Base-by-base conservation (phyloP, 2,329 filamentous ascomycete species). In the Intubia oerlemansii region DNA sequence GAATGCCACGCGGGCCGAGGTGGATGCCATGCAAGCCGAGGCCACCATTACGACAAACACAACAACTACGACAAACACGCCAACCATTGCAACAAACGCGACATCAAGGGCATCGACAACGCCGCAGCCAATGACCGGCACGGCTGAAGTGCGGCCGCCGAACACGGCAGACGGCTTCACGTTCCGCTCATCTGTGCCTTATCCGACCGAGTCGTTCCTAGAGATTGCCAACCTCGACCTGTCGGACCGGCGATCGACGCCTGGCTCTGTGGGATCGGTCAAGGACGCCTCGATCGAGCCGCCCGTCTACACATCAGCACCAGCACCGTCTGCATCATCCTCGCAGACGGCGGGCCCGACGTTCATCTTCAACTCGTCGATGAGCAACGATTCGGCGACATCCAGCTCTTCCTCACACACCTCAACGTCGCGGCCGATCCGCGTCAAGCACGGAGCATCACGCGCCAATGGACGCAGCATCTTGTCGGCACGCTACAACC, bases 91-190 rank as follows among this genome's bases (percentile, higher is more conserved):
- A n/a, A n/a, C n/a, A n/a, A n/a, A n/a, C n/a, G n/a, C n/a, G n/a
- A n/a, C n/a, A n/a, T n/a, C n/a, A n/a, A n/a, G n/a, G n/a, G n/a
- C 19, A 21, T 21, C 19, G n/a, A 8, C 19, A 21, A 21, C 19
- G 8, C 52, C 6, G 59, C 65, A 5, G 66, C 68, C 4, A 56
- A 59, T 6, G 59, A 65, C 40, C n/a, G n/a, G n/a, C n/a, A n/a
- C n/a, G n/a, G n/a, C n/a, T n/a, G n/a, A n/a, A n/a, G n/a, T n/a
- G n/a, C n/a, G n/a, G n/a, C n/a, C n/a, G n/a, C n/a, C n/a, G n/a
- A n/a, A n/a, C n/a, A n/a, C n/a, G n/a, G n/a, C n/a, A n/a, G 62
- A 70, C 12, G 57, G 48, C 13, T 84, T 84, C 42, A 74, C 67
- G 3, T 84, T 82, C 42, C 69, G 72, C 32, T 69, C 75, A 1